Evolutionary conservation across 306 rosid species (phyloP).

Genomic region (Cicer bijugum): DNA sequence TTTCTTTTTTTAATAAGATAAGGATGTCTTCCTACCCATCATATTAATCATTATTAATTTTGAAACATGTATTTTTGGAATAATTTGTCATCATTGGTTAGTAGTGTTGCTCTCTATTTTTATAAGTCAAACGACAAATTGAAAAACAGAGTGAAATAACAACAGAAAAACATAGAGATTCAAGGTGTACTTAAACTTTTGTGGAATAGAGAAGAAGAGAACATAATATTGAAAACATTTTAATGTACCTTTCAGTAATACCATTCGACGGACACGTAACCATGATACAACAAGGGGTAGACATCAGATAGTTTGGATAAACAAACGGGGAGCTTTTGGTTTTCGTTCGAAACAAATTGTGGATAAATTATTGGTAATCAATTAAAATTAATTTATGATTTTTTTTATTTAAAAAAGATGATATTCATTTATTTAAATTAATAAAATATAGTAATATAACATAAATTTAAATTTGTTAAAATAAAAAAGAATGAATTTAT

Average conservation of each 20-base stretch:
- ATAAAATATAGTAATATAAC: no score
- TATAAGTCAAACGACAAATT: background rate
- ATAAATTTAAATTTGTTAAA: no score
- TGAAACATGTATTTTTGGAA: background rate
- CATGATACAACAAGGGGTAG: background rate
- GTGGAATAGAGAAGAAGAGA: constrained; percentile 19
- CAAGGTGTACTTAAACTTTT: background rate
- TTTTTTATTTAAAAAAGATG: no score
- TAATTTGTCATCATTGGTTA: background rate
- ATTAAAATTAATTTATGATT: no score
- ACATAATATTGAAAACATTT: background rate
- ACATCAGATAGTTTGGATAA: background rate
- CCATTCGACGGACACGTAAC: background rate
- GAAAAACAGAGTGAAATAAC: background rate
- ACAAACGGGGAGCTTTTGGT: no score
- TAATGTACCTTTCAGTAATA: background rate
- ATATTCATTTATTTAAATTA: no score
- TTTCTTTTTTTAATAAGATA: background rate
- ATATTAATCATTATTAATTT: background rate
- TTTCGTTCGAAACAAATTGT: no score
- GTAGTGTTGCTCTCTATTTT: background rate
- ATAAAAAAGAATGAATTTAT: no score
- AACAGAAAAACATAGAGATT: background rate
- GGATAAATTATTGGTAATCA: no score
- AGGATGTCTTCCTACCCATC: background rate